phyloP scores from a whole-genome alignment of 2,329 filamentous ascomycete species.

The Parastagonospora nodorum region DNA sequence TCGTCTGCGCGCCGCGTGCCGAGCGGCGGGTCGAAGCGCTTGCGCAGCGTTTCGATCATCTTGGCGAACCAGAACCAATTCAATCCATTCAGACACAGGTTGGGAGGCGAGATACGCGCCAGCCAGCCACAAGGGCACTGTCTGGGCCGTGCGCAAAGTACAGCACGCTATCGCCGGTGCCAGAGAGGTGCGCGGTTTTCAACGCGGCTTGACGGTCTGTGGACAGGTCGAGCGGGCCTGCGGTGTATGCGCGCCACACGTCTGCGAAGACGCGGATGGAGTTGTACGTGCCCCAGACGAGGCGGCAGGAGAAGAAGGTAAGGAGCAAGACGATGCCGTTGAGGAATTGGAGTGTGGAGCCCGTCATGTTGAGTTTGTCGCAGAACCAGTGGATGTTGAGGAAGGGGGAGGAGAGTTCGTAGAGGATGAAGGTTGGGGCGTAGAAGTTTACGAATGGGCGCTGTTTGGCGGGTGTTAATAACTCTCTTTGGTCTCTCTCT shows the following conservation, averaged over 20 bases:
- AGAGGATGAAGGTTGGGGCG: slow-evolving; percentile 79
- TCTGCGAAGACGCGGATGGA: slow-evolving; percentile 69
- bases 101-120: slow-evolving; percentile 69
- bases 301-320: slow-evolving; percentile 77
- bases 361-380: slow-evolving; percentile 83
- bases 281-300: slow-evolving; percentile 78
- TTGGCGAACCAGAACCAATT: slow-evolving; percentile 88
- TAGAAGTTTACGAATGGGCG: slow-evolving; percentile 86
- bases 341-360: slow-evolving; percentile 72
- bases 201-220: slow-evolving; percentile 38
- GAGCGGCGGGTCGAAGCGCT: slow-evolving; percentile 69
- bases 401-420: slow-evolving; percentile 84
- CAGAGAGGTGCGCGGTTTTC: slow-evolving; percentile 29
- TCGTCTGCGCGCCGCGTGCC: slow-evolving; percentile 46
- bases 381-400: slow-evolving; percentile 92
- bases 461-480: slow-evolving; percentile 51
- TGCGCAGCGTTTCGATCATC: slow-evolving; percentile 81
- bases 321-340: slow-evolving; percentile 75
- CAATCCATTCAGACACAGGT: slow-evolving; percentile 72
- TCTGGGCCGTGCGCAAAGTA: slow-evolving; percentile 50
- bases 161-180: slow-evolving; percentile 54
- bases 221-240: slow-evolving; percentile 25
- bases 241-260: slow-evolving; percentile 58
- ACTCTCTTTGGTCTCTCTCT: not conserved
- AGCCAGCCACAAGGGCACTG: slow-evolving; percentile 72